Evolutionary conservation across 1,139 yeast genomes (phyloP), one percentile per base, ranked within the genome.

Genomic region (Petasospora rhodanensis): DNA sequence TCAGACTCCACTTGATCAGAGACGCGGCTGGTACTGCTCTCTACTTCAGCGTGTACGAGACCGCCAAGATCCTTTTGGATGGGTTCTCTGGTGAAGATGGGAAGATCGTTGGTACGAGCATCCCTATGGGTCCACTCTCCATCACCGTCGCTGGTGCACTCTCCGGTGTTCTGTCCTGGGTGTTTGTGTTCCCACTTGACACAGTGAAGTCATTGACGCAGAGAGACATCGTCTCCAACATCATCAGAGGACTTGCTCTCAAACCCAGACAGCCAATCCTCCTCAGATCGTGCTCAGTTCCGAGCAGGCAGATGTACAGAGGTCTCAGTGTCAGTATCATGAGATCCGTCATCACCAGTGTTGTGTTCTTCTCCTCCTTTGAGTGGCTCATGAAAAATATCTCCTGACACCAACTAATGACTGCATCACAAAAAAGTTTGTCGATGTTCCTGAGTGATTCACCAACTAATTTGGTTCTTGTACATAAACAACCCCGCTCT

Each of bases 121-220:
- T 57, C 13, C 59, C 59, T 6, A 49, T 55, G 17, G 56, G 62
- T 2, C 60, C 73, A 2, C 25, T 60, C 1, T 55, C 70, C 2
- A 62, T 73, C 18, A 71, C 79, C 5, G 34, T 79, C 3, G 84
- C 93, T 0, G 95, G 95, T n/a, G 95, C 87, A 0, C 45, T 78
- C 22, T 76, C 93, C 2, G 95, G 95, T 2, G 72, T 79, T 10
- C 58, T 78, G 13, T 70, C 86, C 31, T 84, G 94, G 93, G 58
- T 75, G 2, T 55, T 76, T 2, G 77, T 84, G 3, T 85, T 81
- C 59, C 95, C 95, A 0, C 55, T 86, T 3, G 95, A 85, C 54
- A 84, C 95, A 0, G 66, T 79, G 40, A 85, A 86, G 54, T 75
- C 89, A 2, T 66, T 79, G 39, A 68, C 76, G 28, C 95, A 85